Conservation (phyloP, 176 grass and related monocot genomes). For the Luzula sylvatica region DNA sequence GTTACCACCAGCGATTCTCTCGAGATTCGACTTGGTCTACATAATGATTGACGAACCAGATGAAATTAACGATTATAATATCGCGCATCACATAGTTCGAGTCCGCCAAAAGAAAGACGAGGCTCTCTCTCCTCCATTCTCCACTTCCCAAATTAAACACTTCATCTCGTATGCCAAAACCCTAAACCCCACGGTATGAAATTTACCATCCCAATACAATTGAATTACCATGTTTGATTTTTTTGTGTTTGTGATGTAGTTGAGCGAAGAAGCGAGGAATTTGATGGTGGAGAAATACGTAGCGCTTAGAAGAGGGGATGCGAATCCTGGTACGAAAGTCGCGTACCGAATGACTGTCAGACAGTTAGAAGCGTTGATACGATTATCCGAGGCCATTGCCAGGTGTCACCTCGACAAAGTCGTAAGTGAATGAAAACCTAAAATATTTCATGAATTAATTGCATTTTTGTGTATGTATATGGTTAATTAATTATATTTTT, state of each 20-base stretch:
- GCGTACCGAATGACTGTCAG: conserved; percentile 98
- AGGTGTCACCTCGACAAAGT: conserved; percentile 82
- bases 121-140: conserved; percentile 86
- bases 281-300: conserved; percentile 86
- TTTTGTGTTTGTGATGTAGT: conserved; percentile 33
- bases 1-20: conserved; percentile 89
- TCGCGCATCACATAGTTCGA: conserved; percentile 97
- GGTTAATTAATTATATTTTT: conserved; percentile 1
- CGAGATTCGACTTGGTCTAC: conserved; percentile 98
- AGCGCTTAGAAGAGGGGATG: conserved; percentile 69
- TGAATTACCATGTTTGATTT: conserved; percentile 13
- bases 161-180: conserved; percentile 78
- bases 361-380: conserved; percentile 88
- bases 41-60: conserved; percentile 99
- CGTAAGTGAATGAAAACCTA: conserved; percentile 48
- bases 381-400: conserved; percentile 94
- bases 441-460: background rate
- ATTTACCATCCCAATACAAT: too few species aligned
- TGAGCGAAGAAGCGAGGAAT: conserved; percentile 80
- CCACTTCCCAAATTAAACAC: conserved; percentile 78
- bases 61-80: conserved; percentile 94
- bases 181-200: conserved; percentile 75
- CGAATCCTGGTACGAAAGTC: conserved; percentile 87
- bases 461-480: background rate
- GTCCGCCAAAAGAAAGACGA: conserved; percentile 93